A percentile compares a stretch with the other conserved stretches of the same genome.
These are phyloP conservation scores for Plasmodium blacklocki DNA, from an alignment of 169 alveolate genomes.

Conservation along the genomic window DNA sequence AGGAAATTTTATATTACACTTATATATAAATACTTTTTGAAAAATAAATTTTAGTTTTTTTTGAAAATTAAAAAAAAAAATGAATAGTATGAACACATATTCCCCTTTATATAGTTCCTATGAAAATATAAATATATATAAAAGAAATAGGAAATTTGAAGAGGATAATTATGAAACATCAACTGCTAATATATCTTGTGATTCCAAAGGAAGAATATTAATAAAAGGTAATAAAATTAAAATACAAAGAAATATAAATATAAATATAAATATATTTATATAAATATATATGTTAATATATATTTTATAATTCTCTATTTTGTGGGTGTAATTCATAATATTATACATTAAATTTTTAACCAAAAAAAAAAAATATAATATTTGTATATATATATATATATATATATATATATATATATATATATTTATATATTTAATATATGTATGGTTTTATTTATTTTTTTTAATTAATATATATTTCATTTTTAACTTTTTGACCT, in stretches of 20 bases:
- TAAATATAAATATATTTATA: neutral
- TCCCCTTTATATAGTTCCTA: slow-evolving; percentile 66
- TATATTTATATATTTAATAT: no score
- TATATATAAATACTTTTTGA: neutral
- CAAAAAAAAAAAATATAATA: no score
- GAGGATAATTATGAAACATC: slow-evolving; percentile 49
- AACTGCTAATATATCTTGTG: slow-evolving; percentile 68
- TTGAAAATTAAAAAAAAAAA: slow-evolving; percentile 1
- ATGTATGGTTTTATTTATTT: no score
- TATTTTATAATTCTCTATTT: no score
- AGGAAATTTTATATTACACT: no score
- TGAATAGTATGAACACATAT: slow-evolving; percentile 47
- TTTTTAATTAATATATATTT: no score
- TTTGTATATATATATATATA: no score
- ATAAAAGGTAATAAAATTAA: slow-evolving; percentile 25
- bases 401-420: no score
- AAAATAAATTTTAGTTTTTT: neutral
- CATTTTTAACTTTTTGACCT: no score
- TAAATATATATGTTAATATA: neutral
- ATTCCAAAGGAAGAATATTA: slow-evolving; percentile 65
- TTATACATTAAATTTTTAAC: no score
- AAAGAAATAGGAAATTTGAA: slow-evolving; percentile 17
- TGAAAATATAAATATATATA: slow-evolving; percentile 73
- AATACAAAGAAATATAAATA: neutral
- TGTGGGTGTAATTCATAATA: no score